These are phyloP conservation scores for Orbilia blumenaviensis DNA, from an alignment of 2,329 filamentous ascomycete genomes.

Conservation along the genomic window DNA sequence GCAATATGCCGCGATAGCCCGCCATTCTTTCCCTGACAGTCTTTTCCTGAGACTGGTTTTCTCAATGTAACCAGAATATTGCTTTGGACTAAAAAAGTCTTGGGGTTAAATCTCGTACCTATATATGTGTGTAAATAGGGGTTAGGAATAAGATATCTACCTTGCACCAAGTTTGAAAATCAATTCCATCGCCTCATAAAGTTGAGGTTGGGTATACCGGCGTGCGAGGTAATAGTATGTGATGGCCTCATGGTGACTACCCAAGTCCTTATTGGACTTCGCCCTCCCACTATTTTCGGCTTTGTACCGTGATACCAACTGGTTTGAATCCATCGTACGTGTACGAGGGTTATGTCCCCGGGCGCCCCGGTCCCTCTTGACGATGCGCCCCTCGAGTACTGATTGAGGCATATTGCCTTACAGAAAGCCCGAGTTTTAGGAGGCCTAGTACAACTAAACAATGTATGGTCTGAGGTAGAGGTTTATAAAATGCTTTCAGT, in stretches of 20 bases:
- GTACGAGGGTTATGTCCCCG: background rate
- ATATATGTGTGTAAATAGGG: background rate
- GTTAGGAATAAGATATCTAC: background rate
- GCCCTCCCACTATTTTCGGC: background rate
- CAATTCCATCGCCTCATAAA: constrained; percentile 1
- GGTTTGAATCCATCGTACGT: background rate
- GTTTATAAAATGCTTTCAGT: too few relatives aligned
- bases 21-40: background rate
- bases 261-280: background rate
- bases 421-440: too few relatives aligned
- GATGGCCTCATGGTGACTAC: background rate
- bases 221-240: constrained; percentile 21
- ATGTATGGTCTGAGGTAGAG: too few relatives aligned
- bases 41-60: background rate
- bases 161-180: constrained; percentile 14
- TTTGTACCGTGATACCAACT: background rate
- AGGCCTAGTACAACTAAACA: too few relatives aligned
- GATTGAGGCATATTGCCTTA: background rate
- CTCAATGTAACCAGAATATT: constrained; percentile 1
- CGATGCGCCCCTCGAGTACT: background rate
- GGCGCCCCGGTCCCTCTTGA: background rate
- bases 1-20: background rate
- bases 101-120: background rate
- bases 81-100: background rate
- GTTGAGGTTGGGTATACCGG: background rate